These are phyloP conservation scores for Blastosporella zonata DNA, from an alignment of 1,284 basidiomycete genomes.

Conservation along the genomic window DNA sequence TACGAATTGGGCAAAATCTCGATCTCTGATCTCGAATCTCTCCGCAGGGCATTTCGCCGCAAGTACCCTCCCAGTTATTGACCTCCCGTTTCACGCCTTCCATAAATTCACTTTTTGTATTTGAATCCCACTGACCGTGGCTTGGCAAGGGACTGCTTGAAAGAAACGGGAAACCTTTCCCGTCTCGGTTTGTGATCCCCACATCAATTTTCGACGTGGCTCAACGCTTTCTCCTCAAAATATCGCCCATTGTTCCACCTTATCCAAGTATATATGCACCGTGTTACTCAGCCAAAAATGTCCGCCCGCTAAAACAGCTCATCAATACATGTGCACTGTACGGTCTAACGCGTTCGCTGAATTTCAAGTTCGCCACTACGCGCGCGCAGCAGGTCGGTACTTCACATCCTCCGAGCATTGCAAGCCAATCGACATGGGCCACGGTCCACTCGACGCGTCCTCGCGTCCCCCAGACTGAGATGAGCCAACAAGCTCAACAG, in stretches of 20 bases:
- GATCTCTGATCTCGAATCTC: conserved; percentile 4
- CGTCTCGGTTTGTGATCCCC: no score
- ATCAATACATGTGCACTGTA: background rate
- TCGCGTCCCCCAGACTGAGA: background rate
- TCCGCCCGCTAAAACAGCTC: background rate
- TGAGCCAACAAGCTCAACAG: background rate
- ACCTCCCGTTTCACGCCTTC: no score
- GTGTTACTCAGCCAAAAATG: background rate
- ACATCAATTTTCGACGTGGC: conserved; percentile 1
- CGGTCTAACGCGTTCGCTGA: background rate
- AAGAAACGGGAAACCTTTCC: no score
- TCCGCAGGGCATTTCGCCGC: background rate
- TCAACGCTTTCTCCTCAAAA: background rate
- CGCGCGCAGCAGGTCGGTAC: no score
- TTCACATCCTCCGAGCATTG: no score
- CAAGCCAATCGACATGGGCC: no score
- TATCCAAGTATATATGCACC: background rate
- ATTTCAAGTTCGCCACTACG: no score
- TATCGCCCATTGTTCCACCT: background rate
- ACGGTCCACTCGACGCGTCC: no score
- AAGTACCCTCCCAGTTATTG: background rate
- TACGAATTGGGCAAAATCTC: conserved; percentile 7
- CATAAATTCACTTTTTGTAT: no score
- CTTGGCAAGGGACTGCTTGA: no score
- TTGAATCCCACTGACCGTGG: no score